Conservation (phyloP, 2,329 filamentous ascomycete species). For the Zymoseptoria pseudotritici region DNA sequence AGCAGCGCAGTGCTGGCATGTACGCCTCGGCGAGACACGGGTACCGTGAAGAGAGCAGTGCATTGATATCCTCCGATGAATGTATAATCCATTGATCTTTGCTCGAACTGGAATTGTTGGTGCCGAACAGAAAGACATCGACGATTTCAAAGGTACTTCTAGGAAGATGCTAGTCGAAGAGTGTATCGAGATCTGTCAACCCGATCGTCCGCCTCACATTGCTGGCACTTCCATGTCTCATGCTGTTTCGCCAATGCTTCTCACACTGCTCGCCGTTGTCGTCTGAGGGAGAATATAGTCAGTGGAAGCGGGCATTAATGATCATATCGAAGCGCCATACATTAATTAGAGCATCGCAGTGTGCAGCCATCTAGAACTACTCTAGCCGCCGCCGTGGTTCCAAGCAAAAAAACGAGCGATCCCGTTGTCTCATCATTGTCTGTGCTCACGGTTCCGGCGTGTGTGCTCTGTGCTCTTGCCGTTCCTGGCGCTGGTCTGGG, state of each 20-base stretch:
- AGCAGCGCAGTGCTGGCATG: slow-evolving; percentile 3
- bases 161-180: neutral
- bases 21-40: neutral
- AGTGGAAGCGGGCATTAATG: neutral
- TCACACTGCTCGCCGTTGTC: neutral
- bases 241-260: neutral
- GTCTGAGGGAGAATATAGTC: neutral
- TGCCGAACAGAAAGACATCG: slow-evolving; percentile 2
- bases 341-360: neutral
- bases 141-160: neutral
- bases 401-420: too few relatives aligned
- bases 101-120: slow-evolving; percentile 1
- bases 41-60: neutral
- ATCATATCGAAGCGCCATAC: neutral
- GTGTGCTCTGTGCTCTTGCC: neutral
- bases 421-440: neutral
- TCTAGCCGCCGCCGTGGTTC: too few relatives aligned
- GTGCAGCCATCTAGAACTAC: neutral
- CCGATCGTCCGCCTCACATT: neutral
- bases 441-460: neutral
- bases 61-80: neutral
- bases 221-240: neutral
- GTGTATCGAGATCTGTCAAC: neutral
- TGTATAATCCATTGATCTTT: neutral
- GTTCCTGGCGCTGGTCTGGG: neutral